Evolutionary conservation across 1,284 basidiomycete genomes (phyloP).

Genomic region (Moniliophthora roreri): DNA sequence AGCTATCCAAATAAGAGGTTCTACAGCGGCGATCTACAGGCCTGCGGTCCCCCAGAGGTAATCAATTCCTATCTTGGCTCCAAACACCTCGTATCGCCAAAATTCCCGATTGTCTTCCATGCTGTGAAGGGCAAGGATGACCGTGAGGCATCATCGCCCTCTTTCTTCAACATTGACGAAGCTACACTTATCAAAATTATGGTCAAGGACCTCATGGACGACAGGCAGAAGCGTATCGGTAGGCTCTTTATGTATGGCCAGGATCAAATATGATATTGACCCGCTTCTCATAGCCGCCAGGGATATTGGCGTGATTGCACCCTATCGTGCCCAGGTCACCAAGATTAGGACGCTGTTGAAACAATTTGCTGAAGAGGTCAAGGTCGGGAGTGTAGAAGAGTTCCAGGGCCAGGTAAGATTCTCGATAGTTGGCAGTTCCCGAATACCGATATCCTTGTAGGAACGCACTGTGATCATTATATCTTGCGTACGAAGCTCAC

Average conservation of each 20-base stretch:
- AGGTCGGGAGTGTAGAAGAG: slow-evolving; percentile 45
- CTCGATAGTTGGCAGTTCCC: background rate
- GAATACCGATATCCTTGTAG: slow-evolving; percentile 27
- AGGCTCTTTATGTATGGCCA: slow-evolving; percentile 1
- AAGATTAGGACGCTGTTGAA: slow-evolving; percentile 15
- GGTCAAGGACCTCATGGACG: slow-evolving; percentile 23
- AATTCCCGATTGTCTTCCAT: slow-evolving; percentile 65
- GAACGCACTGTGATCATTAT: slow-evolving; percentile 67
- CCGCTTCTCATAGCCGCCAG: slow-evolving; percentile 15
- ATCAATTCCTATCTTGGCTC: slow-evolving; percentile 29
- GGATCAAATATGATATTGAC: background rate
- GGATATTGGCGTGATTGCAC: slow-evolving; percentile 43
- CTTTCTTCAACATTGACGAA: slow-evolving; percentile 66
- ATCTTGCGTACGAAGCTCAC: slow-evolving; percentile 63
- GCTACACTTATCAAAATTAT: slow-evolving; percentile 48
- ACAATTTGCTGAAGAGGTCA: slow-evolving; percentile 27
- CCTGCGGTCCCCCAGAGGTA: slow-evolving; percentile 33
- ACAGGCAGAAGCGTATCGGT: slow-evolving; percentile 27
- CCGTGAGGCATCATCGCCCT: slow-evolving; percentile 60
- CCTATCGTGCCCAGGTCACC: slow-evolving; percentile 42
- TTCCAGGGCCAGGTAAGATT: slow-evolving; percentile 45
- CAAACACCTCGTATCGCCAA: slow-evolving; percentile 39
- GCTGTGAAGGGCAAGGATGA: slow-evolving; percentile 56
- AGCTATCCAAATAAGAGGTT: slow-evolving; percentile 56
- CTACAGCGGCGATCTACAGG: slow-evolving; percentile 53